Percentiles rank a stretch among this genome's conserved stretches.
These are phyloP conservation scores for Hemileccinum impolitum DNA, from an alignment of 768 basidiomycete genomes.

Conservation along the genomic window DNA sequence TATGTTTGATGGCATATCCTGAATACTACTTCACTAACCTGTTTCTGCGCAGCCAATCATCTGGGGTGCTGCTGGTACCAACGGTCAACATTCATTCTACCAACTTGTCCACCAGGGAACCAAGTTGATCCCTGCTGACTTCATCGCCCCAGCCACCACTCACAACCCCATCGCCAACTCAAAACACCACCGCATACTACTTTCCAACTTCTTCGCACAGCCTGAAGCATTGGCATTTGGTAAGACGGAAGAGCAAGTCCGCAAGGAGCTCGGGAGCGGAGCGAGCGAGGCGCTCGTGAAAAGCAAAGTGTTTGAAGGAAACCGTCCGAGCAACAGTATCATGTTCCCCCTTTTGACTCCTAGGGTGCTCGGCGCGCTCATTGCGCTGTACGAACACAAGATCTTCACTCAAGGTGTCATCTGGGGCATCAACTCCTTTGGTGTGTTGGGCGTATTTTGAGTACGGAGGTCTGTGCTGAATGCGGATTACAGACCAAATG, in stretches of 20 bases:
- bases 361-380: constrained; percentile 79
- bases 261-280: constrained; percentile 59
- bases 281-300: constrained; percentile 86
- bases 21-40: background rate
- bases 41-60: constrained; percentile 74
- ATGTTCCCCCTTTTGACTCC: constrained; percentile 93
- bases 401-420: constrained; percentile 96
- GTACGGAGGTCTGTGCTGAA: background rate
- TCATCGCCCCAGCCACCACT: constrained; percentile 84
- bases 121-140: constrained; percentile 88
- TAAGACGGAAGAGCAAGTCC: constrained; percentile 89
- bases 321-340: constrained; percentile 94
- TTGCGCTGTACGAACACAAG: constrained; percentile 97
- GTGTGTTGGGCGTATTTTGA: constrained; percentile 38
- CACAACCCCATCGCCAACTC: constrained; percentile 86
- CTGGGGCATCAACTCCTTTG: constrained; percentile 99
- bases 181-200: constrained; percentile 95
- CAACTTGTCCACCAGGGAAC: constrained; percentile 95
- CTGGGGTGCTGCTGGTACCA: constrained; percentile 98
- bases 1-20: constrained; percentile 37
- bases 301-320: constrained; percentile 98
- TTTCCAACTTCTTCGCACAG: constrained; percentile 98
- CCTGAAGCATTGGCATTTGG: constrained; percentile 98
- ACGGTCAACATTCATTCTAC: constrained; percentile 99
- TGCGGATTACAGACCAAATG: constrained; percentile 78